Percentiles rank a stretch among this genome's conserved stretches.
These are phyloP conservation scores for Aphanoascus verrucosus DNA, from an alignment of 2,329 filamentous ascomycete genomes.

Conservation along the genomic window DNA sequence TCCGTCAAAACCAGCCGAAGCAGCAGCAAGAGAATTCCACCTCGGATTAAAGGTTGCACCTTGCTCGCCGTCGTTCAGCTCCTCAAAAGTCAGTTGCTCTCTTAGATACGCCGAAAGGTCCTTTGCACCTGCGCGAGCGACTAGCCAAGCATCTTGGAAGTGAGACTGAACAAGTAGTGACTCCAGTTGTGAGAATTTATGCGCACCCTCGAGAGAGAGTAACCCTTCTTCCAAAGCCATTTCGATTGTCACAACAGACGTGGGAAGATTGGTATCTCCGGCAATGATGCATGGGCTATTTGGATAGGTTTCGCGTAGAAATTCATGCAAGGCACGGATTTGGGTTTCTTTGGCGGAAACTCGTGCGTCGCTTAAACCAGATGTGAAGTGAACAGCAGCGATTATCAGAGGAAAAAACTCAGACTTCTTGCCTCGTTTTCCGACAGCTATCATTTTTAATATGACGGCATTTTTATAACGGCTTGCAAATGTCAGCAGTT, in stretches of 20 bases:
- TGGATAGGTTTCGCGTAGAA: slow-evolving; percentile 37
- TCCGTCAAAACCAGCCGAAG: slow-evolving; percentile 41
- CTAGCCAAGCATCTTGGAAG: slow-evolving; percentile 45
- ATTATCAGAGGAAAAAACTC: slow-evolving; percentile 36
- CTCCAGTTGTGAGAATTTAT: slow-evolving; percentile 40
- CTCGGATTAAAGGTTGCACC: slow-evolving; percentile 56
- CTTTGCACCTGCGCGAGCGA: slow-evolving; percentile 36
- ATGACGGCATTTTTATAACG: slow-evolving; percentile 51
- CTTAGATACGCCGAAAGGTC: slow-evolving; percentile 32
- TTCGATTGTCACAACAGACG: slow-evolving; percentile 47
- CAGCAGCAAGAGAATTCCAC: slow-evolving; percentile 46
- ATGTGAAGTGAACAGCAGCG: slow-evolving; percentile 51
- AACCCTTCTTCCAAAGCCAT: slow-evolving; percentile 43
- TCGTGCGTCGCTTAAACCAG: slow-evolving; percentile 49
- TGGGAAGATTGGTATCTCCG: slow-evolving; percentile 56
- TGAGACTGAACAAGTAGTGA: slow-evolving; percentile 36
- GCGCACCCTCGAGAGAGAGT: slow-evolving; percentile 43
- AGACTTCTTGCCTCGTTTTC: slow-evolving; percentile 20
- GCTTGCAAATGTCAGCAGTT: slow-evolving; percentile 43
- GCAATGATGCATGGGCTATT: slow-evolving; percentile 46
- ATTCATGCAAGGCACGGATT: slow-evolving; percentile 40
- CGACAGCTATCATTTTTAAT: slow-evolving; percentile 34
- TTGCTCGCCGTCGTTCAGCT: slow-evolving; percentile 48
- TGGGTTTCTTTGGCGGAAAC: slow-evolving; percentile 49
- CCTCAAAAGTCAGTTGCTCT: slow-evolving; percentile 18